phyloP scores from a whole-genome alignment of 495 filamentous ascomycete genomes.

The Neurospora sp. region DNA sequence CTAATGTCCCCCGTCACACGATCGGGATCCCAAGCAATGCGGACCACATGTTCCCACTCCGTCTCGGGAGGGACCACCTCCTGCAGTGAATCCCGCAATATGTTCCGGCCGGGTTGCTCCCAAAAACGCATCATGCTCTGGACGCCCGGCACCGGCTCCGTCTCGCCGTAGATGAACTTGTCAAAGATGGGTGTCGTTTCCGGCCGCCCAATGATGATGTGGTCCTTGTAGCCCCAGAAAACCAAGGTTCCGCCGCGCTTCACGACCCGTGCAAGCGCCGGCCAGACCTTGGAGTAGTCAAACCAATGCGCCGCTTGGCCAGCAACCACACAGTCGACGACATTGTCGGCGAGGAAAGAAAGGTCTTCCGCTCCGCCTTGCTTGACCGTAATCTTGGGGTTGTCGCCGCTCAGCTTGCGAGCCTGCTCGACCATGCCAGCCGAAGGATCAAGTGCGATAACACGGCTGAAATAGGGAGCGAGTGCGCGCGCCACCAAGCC shows the following conservation, averaged over 20 bases:
- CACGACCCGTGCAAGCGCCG: conserved; percentile 42
- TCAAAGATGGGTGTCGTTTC: conserved; percentile 37
- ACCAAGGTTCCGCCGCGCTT: conserved; percentile 45
- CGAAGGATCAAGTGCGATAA: conserved; percentile 50
- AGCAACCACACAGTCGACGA: conserved; percentile 46
- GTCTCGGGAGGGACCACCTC: conserved; percentile 36
- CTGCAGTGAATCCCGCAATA: conserved; percentile 37
- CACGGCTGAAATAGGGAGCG: conserved; percentile 33
- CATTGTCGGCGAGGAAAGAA: conserved; percentile 32
- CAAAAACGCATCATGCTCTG: conserved; percentile 48
- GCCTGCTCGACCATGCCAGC: conserved; percentile 49
- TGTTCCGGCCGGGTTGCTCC: conserved; percentile 48
- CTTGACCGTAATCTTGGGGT: conserved; percentile 35
- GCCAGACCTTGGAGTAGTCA: conserved; percentile 41
- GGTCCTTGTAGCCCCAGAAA: conserved; percentile 56
- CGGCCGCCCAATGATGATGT: conserved; percentile 39
- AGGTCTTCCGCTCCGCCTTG: conserved; percentile 41
- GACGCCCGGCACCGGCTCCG: conserved; percentile 29
- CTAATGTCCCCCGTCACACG: conserved; percentile 11
- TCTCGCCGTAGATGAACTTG: conserved; percentile 35
- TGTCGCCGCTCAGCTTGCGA: conserved; percentile 24
- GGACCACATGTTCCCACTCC: conserved; percentile 40
- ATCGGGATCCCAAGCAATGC: conserved; percentile 48
- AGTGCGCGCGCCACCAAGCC: conserved; percentile 47
- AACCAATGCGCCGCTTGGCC: conserved; percentile 62